Evolutionary conservation across 1,139 yeast genomes (phyloP).

Genomic region (Arxiozyma telluris): DNA sequence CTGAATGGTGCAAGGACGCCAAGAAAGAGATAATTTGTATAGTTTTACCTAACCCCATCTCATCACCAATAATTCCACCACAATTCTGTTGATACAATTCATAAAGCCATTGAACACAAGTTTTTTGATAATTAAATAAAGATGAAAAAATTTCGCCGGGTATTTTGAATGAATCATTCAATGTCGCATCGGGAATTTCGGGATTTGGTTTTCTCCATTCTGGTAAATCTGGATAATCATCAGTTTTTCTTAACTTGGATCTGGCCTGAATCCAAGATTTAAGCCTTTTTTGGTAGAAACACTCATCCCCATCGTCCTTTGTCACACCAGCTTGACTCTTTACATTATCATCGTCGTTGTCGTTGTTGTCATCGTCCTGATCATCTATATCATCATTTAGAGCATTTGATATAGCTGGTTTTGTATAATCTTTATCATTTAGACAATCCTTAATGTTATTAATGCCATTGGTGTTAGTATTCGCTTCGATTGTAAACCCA

Average conservation of each 20-base stretch:
- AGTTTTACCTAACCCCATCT: conserved; percentile 96
- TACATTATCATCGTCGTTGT: neutral
- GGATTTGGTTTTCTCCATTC: conserved; percentile 76
- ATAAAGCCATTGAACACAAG: conserved; percentile 75
- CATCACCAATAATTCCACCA: conserved; percentile 96
- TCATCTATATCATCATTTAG: conserved; percentile 1
- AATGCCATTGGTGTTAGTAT: conserved; percentile 17
- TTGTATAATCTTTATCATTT: conserved; percentile 7
- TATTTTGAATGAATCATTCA: conserved; percentile 58
- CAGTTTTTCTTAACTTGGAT: conserved; percentile 19
- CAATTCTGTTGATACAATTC: conserved; percentile 78
- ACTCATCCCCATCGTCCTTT: conserved; percentile 78
- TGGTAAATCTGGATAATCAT: conserved; percentile 23
- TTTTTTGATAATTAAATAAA: conserved; percentile 84
- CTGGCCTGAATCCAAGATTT: conserved; percentile 49
- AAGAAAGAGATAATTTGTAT: conserved; percentile 83
- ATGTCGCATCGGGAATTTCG: conserved; percentile 57
- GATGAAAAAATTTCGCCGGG: conserved; percentile 91
- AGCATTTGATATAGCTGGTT: conserved; percentile 10
- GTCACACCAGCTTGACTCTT: conserved; percentile 14
- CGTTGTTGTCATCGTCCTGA: too few species aligned
- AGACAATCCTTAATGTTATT: conserved; percentile 9
- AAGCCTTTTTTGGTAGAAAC: conserved; percentile 49
- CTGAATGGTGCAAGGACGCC: conserved; percentile 84
- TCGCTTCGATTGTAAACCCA: conserved; percentile 37